Percentiles rank a stretch among this genome's conserved stretches.
Evolutionary conservation across 1,284 basidiomycete species (phyloP).

Genomic region (Ceratobasidium sp.): DNA sequence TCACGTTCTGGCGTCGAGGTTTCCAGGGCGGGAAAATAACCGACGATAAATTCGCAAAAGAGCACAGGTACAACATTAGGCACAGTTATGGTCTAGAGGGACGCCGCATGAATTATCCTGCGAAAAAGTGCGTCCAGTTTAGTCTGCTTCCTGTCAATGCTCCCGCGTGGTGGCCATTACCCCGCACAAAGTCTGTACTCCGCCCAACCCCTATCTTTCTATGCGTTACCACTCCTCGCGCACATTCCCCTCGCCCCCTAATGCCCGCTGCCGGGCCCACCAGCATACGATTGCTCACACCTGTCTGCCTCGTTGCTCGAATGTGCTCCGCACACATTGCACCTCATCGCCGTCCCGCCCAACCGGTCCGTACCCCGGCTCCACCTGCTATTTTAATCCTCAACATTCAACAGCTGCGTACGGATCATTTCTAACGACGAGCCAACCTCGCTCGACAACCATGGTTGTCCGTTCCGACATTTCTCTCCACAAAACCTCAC

Average conservation of each 20-base stretch:
- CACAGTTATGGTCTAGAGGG: constrained; percentile 97
- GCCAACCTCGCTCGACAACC: constrained; percentile 79
- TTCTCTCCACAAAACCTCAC: constrained; percentile 89
- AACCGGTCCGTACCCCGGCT: constrained; percentile 24
- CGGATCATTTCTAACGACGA: constrained; percentile 87
- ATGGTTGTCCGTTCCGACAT: constrained; percentile 97
- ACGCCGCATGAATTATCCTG: constrained; percentile 92
- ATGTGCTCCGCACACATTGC: neutral
- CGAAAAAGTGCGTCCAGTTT: constrained; percentile 75
- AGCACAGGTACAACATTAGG: constrained; percentile 97
- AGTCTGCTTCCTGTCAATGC: neutral
- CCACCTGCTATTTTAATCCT: neutral
- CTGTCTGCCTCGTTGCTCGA: constrained; percentile 37
- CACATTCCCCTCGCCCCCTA: constrained; percentile 25
- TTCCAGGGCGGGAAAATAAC: constrained; percentile 77
- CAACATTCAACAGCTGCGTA: constrained; percentile 75
- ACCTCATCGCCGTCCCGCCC: neutral
- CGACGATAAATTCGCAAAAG: constrained; percentile 98
- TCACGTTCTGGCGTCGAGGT: constrained; percentile 93
- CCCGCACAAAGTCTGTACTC: constrained; percentile 28
- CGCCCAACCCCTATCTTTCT: constrained; percentile 34
- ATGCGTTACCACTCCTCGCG: neutral
- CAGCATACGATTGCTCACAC: constrained; percentile 17
- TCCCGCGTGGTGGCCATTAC: constrained; percentile 32
- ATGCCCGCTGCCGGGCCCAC: constrained; percentile 46